Evolutionary conservation across 2,329 filamentous ascomycete species (phyloP).

Genomic region (Exserohilum rostratum): DNA sequence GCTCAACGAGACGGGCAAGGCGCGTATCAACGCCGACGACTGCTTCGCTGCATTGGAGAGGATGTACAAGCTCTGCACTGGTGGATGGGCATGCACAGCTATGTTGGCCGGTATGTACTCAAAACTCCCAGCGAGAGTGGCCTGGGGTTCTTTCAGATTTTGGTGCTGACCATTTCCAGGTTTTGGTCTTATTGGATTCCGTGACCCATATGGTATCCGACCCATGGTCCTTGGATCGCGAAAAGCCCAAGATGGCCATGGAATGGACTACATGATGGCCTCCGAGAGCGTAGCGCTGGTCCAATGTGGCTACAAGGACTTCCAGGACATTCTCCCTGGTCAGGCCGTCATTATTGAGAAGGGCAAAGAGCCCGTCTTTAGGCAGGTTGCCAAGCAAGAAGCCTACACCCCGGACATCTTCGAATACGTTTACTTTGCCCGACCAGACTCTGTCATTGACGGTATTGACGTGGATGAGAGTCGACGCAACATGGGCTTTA

Average conservation of each 20-base stretch:
- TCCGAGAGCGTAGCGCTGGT: slow-evolving; percentile 85
- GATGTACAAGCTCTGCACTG: slow-evolving; percentile 75
- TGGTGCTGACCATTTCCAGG: slow-evolving; percentile 47
- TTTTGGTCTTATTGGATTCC: slow-evolving; percentile 81
- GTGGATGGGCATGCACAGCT: slow-evolving; percentile 79
- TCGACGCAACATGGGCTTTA: slow-evolving; percentile 84
- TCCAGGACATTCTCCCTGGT: slow-evolving; percentile 79
- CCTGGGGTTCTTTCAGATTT: too few relatives aligned
- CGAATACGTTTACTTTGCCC: slow-evolving; percentile 85
- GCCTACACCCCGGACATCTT: slow-evolving; percentile 85
- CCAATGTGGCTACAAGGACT: slow-evolving; percentile 79
- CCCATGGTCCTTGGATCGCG: slow-evolving; percentile 80
- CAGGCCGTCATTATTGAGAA: slow-evolving; percentile 87
- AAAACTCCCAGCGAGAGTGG: neutral
- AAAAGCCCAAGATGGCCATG: slow-evolving; percentile 67
- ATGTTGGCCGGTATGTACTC: slow-evolving; percentile 70
- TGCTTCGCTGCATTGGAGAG: slow-evolving; percentile 73
- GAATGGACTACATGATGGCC: slow-evolving; percentile 86
- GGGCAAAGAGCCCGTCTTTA: slow-evolving; percentile 73
- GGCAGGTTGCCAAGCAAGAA: slow-evolving; percentile 71
- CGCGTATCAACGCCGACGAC: slow-evolving; percentile 78
- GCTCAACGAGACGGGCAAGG: slow-evolving; percentile 79
- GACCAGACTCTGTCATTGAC: slow-evolving; percentile 82
- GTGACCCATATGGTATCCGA: slow-evolving; percentile 81
- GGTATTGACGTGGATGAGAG: slow-evolving; percentile 86